A percentile compares a stretch with the other conserved stretches of the same genome.
Evolutionary conservation across 352 stramenopile genomes (phyloP).

Genomic region (Aphanomyces invadans): DNA sequence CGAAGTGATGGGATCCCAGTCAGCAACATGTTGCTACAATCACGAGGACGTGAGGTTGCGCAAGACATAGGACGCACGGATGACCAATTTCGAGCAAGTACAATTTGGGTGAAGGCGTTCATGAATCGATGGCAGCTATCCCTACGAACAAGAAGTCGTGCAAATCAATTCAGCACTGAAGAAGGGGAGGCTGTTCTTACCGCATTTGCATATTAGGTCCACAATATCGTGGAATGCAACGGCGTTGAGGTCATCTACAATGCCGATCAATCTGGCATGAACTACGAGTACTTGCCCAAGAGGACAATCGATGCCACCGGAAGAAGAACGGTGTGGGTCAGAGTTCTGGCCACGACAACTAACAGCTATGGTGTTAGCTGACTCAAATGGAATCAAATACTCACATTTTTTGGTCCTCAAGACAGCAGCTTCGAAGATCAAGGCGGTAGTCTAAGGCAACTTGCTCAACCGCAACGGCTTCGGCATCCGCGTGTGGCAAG

Average conservation of each 20-base stretch:
- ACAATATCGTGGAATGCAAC: not conserved
- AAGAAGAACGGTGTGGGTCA: conserved; percentile 29
- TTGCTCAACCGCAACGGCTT: conserved; percentile 23
- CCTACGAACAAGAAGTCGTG: conserved; percentile 16
- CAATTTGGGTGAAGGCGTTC: not conserved
- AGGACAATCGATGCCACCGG: conserved; percentile 22
- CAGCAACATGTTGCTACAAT: not conserved
- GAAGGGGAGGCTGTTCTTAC: conserved; percentile 1
- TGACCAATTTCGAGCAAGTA: not conserved
- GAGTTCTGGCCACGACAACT: conserved; percentile 27
- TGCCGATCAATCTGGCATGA: conserved; percentile 25
- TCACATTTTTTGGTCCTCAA: conserved; percentile 31
- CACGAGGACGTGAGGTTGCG: not conserved
- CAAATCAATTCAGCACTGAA: conserved; percentile 17
- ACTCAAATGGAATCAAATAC: conserved; percentile 28
- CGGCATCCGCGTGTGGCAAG: conserved; percentile 20
- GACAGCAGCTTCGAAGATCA: conserved; percentile 9
- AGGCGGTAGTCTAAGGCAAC: conserved; percentile 17
- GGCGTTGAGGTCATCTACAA: conserved; percentile 21
- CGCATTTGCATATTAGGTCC: not conserved
- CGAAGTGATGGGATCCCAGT: not conserved
- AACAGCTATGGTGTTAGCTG: conserved; percentile 28
- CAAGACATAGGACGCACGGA: not conserved
- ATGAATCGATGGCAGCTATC: conserved; percentile 19
- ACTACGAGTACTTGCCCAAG: conserved; percentile 30